Base-by-base conservation (phyloP, 2,329 filamentous ascomycete genomes). In the Phyllosticta paracitricarpa region DNA sequence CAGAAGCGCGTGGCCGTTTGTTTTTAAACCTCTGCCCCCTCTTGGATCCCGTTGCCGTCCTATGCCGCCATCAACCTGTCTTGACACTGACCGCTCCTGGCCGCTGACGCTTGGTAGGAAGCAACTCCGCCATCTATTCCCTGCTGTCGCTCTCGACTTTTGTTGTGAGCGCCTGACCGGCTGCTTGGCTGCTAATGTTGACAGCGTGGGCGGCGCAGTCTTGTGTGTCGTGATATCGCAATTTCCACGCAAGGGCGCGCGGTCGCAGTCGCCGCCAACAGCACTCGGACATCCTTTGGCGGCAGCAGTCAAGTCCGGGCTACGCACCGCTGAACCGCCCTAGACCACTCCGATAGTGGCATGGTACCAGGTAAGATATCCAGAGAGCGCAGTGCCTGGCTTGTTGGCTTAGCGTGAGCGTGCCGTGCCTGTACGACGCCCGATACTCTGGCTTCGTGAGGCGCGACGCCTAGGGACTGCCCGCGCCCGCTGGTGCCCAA, bases 401-500 rank as follows among this genome's bases (percentile, higher is more conserved):
- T 48, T 48, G 40, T 48, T 48, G 40, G 40, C 40, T 48, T 48
- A n/a, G 40, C 40, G 40, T 48, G 40, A n/a, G 40, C 40, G 40
- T n/a, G 40, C 40, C 40, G 40, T 48, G 40, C 40, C 40, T 48
- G 40, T 48, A n/a, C 40, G 40, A 48, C 40, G 40, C 40, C 55
- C 54, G 59, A 61, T 33, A 33, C 58, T 59, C 51, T 58, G 57
- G 57, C 57, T 58, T 51, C 57, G 57, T 55, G 58, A 55, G 54
- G 59, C 54, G 59, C 51, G 30, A 61, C 59, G 57, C 55, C 19
- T 57, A 51, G 59, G 59, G 59, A 48, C 59, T 57, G 60, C 60
- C 51, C 51, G 56, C 60, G 33, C 19, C 54, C 22, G 30, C 35
- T 61, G 59, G n/a, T 62, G 60, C 60, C 60, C 60, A 62, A 62